Evolutionary conservation across 2,329 filamentous ascomycete species (phyloP).

Genomic region (Xylogone sp.): DNA sequence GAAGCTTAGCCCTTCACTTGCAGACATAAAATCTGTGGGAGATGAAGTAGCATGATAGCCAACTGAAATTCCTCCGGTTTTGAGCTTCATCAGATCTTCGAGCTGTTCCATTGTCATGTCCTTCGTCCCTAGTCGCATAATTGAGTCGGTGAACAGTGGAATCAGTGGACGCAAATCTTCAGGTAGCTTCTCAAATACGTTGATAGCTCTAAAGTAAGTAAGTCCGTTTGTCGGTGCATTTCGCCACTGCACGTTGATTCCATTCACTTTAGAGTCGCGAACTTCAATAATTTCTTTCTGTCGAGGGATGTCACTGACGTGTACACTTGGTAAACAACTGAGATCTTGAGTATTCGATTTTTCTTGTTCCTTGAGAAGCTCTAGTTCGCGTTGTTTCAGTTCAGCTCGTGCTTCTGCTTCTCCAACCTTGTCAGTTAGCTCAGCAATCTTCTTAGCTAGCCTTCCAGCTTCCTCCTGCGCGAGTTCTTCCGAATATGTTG

Average conservation of each 20-base stretch:
- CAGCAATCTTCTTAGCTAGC: slow-evolving; percentile 69
- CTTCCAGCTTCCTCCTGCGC: slow-evolving; percentile 73
- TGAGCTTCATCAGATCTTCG: slow-evolving; percentile 92
- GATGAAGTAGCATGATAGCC: slow-evolving; percentile 80
- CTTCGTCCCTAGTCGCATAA: slow-evolving; percentile 90
- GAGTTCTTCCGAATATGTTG: slow-evolving; percentile 69
- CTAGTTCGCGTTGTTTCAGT: slow-evolving; percentile 74
- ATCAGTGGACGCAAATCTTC: slow-evolving; percentile 81
- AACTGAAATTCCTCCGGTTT: slow-evolving; percentile 86
- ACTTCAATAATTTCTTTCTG: slow-evolving; percentile 58
- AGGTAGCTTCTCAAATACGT: slow-evolving; percentile 73
- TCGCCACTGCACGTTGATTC: slow-evolving; percentile 78
- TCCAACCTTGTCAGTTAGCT: slow-evolving; percentile 64
- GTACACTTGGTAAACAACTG: slow-evolving; percentile 81
- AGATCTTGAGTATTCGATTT: slow-evolving; percentile 81
- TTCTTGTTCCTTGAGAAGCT: slow-evolving; percentile 77
- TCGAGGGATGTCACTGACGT: slow-evolving; percentile 85
- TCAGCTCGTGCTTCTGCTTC: slow-evolving; percentile 67
- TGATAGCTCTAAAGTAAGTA: slow-evolving; percentile 91
- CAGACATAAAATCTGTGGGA: slow-evolving; percentile 65
- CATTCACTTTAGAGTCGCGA: slow-evolving; percentile 62
- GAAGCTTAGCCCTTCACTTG: slow-evolving; percentile 78
- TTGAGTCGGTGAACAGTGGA: slow-evolving; percentile 84
- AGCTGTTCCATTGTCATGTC: slow-evolving; percentile 88
- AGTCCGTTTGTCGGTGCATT: slow-evolving; percentile 92